A percentile compares a stretch with the other conserved stretches of the same genome.
phyloP scores from a whole-genome alignment of 192 early-diverging fungal genomes.

The Pecoramyces ruminantium region DNA sequence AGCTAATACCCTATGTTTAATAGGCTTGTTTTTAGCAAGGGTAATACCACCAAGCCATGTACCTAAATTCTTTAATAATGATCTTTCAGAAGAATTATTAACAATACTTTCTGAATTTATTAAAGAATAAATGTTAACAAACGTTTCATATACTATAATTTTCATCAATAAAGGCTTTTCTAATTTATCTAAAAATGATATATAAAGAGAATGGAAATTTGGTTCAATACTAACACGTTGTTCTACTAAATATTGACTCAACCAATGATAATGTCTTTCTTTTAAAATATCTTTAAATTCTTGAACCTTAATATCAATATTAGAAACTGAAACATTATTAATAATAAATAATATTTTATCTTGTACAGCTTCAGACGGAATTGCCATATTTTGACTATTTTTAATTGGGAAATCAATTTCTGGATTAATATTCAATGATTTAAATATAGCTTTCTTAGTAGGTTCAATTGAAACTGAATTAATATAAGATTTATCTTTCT shows the following conservation, averaged over 20 bases:
- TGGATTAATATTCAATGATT: conserved; percentile 1
- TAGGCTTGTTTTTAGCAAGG: conserved; percentile 85
- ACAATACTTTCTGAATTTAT: conserved; percentile 89
- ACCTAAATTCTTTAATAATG: conserved; percentile 86
- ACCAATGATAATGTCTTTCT: conserved; percentile 60
- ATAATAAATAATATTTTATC: conserved; percentile 96
- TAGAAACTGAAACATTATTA: conserved; percentile 84
- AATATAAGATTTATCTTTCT: background rate
- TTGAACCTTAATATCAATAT: conserved; percentile 55
- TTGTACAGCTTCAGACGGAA: conserved; percentile 42
- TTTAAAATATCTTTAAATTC: conserved; percentile 63
- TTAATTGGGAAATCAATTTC: conserved; percentile 2
- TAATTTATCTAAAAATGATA: conserved; percentile 63
- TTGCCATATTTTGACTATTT: background rate
- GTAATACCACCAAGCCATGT: conserved; percentile 93
- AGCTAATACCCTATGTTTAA: conserved; percentile 84
- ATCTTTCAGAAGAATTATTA: conserved; percentile 70
- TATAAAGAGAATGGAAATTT: conserved; percentile 87
- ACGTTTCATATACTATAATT: conserved; percentile 78
- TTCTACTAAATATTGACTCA: conserved; percentile 84
- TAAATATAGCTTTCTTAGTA: background rate
- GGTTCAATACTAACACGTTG: conserved; percentile 92
- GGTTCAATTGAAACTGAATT: background rate
- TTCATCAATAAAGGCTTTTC: conserved; percentile 40
- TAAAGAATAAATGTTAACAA: conserved; percentile 66